These are phyloP conservation scores for Chamaecyparis obtusa DNA, from an alignment of 75 land plant species.

Conservation along the genomic window DNA sequence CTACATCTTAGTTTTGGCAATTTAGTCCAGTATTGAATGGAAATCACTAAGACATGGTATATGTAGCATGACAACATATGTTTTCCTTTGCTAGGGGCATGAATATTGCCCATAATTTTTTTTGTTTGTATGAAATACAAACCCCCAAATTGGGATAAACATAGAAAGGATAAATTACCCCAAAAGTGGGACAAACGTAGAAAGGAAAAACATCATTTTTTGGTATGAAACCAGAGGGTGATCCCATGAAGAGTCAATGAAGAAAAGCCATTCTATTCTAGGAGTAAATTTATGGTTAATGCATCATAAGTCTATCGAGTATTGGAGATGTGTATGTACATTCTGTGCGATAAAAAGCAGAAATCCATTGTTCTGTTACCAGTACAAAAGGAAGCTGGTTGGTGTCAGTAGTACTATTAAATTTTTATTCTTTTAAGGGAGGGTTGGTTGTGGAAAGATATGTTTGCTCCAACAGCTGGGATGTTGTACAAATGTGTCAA, in stretches of 20 bases:
- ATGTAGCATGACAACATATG: neutral
- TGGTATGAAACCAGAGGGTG: neutral
- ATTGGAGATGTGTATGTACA: neutral
- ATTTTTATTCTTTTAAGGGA: neutral
- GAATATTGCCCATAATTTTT: neutral
- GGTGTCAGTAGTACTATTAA: neutral
- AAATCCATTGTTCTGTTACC: neutral
- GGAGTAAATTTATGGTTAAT: neutral
- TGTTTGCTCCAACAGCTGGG: neutral
- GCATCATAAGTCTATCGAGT: neutral
- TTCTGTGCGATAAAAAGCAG: neutral
- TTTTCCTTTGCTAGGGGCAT: neutral
- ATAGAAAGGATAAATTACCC: neutral
- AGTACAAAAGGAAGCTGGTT: neutral
- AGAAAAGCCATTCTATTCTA: neutral
- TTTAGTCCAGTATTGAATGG: neutral
- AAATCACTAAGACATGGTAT: neutral
- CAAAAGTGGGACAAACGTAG: neutral
- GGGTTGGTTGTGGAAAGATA: neutral
- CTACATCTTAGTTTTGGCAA: neutral
- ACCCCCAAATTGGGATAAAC: neutral
- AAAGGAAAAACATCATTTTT: neutral
- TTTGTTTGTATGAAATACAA: neutral
- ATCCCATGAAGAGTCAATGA: neutral
- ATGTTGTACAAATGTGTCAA: neutral